A percentile compares a stretch with the other conserved stretches of the same genome.
These are phyloP conservation scores for Trichoderma lentiforme DNA, from an alignment of 2,329 filamentous ascomycete genomes.

Conservation along the genomic window DNA sequence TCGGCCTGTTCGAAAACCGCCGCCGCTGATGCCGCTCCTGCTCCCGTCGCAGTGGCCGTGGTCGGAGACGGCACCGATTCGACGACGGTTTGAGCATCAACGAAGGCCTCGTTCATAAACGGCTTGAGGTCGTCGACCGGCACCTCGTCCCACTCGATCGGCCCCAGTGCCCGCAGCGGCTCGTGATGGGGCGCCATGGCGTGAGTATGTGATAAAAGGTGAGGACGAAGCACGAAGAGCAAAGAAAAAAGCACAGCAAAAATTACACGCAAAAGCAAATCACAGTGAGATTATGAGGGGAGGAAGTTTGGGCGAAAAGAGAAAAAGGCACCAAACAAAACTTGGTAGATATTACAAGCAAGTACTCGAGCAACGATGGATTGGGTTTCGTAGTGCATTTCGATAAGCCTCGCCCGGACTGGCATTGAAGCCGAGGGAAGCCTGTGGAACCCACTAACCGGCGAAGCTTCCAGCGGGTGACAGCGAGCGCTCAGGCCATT, in stretches of 20 bases:
- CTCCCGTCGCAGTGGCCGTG: constrained; percentile 37
- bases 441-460: background rate
- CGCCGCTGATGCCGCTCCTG: constrained; percentile 51
- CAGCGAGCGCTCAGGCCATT: background rate
- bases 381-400: background rate
- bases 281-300: background rate
- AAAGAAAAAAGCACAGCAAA: background rate
- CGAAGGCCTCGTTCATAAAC: constrained; percentile 60
- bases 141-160: constrained; percentile 50
- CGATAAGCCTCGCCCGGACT: background rate
- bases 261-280: background rate
- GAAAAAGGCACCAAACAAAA: background rate
- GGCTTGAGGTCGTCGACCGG: constrained; percentile 46
- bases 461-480: background rate
- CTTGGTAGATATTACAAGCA: background rate
- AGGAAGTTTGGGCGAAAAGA: background rate
- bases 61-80: constrained; percentile 66
- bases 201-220: background rate
- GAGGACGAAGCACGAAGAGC: background rate
- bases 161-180: constrained; percentile 54
- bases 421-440: background rate
- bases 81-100: constrained; percentile 65
- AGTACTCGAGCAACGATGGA: background rate
- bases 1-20: constrained; percentile 50
- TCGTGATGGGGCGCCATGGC: constrained; percentile 48